Conservation (phyloP, 805 yeast species). For the Citeromyces matritensis region DNA sequence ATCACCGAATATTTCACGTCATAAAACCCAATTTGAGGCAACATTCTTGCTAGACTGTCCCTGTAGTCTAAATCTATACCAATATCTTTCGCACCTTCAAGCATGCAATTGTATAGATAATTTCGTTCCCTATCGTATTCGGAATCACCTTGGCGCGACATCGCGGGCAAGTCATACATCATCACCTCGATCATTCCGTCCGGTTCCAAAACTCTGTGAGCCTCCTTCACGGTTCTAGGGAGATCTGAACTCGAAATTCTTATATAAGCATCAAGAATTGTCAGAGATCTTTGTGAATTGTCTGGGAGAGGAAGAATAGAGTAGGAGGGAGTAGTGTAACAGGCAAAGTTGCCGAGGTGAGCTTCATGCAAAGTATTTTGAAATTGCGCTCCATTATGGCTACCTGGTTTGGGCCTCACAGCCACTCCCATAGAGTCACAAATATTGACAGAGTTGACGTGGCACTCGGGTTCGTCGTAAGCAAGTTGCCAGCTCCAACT, state of each 20-base stretch:
- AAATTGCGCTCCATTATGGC: conserved; percentile 10
- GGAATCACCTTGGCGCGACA: too few species aligned
- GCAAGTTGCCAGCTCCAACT: conserved; percentile 16
- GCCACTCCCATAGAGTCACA: conserved; percentile 8
- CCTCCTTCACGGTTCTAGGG: conserved; percentile 9
- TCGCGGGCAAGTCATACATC: conserved; percentile 4
- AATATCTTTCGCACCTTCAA: too few species aligned
- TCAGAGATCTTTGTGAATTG: conserved; percentile 12
- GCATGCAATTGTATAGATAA: too few species aligned
- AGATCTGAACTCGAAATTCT: conserved; percentile 8
- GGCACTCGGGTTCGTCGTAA: conserved; percentile 12
- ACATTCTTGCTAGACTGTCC: too few species aligned
- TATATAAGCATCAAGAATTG: conserved; percentile 12
- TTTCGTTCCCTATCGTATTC: too few species aligned
- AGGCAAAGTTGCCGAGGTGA: not conserved
- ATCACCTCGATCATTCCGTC: conserved; percentile 14
- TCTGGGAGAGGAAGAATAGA: conserved; percentile 11
- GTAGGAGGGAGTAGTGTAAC: not conserved
- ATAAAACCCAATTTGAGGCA: too few species aligned
- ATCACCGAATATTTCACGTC: too few species aligned
- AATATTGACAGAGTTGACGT: conserved; percentile 12
- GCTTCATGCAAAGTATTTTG: conserved; percentile 9
- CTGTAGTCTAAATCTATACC: too few species aligned
- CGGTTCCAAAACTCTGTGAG: conserved; percentile 13
- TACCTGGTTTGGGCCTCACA: too few species aligned